phyloP scores from a whole-genome alignment of 2,329 filamentous ascomycete species.

The Albophoma yamanashiensis region DNA sequence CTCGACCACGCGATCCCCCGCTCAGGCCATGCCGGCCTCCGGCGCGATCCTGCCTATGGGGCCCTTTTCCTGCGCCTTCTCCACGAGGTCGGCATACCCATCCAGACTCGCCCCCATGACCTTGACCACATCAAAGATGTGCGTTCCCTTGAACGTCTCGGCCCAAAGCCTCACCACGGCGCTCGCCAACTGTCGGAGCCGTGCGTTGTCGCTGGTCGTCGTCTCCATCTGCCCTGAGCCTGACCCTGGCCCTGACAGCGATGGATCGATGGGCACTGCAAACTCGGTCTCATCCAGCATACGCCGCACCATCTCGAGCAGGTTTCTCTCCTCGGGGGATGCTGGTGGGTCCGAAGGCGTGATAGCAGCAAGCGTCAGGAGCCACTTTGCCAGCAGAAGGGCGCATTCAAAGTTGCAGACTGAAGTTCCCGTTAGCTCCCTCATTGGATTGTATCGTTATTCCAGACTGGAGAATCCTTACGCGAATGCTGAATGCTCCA shows the following conservation, averaged over 20 bases:
- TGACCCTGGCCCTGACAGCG: conserved; percentile 30
- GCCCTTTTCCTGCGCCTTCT: conserved; percentile 29
- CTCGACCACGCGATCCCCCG: background rate
- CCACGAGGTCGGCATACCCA: conserved; percentile 44
- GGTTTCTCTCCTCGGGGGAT: conserved; percentile 39
- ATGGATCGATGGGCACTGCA: conserved; percentile 48
- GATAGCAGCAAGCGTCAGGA: conserved; percentile 43
- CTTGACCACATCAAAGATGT: conserved; percentile 50
- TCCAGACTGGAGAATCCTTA: conserved; percentile 23
- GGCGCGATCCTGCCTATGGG: conserved; percentile 10
- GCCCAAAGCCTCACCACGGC: conserved; percentile 51
- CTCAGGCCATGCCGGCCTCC: conserved; percentile 12
- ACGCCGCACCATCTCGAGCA: conserved; percentile 44
- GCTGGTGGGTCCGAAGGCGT: conserved; percentile 37
- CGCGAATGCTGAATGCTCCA: conserved; percentile 54
- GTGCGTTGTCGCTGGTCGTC: conserved; percentile 35
- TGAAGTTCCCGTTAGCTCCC: conserved; percentile 8
- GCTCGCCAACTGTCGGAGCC: conserved; percentile 43
- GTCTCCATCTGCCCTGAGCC: conserved; percentile 29
- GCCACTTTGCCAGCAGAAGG: conserved; percentile 49
- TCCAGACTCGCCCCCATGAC: conserved; percentile 47
- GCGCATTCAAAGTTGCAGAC: conserved; percentile 54
- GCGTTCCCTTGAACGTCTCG: conserved; percentile 49
- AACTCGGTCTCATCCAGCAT: conserved; percentile 55
- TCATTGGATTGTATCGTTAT: background rate